These are phyloP conservation scores for Neotropicomus parvogracilis DNA, from an alignment of 1,284 basidiomycete genomes.

Conservation along the genomic window DNA sequence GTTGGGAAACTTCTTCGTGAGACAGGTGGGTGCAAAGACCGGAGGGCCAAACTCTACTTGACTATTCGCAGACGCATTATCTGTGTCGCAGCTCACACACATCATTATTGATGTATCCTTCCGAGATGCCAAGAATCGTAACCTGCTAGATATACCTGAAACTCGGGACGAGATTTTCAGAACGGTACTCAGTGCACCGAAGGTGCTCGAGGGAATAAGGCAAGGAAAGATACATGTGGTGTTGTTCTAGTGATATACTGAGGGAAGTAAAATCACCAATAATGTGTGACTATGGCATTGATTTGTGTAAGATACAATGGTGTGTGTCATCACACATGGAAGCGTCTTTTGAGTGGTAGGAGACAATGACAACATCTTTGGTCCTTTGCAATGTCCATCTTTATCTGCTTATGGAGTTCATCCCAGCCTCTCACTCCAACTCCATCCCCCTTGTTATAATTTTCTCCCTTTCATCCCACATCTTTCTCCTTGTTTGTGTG, in stretches of 20 bases:
- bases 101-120: slow-evolving; percentile 73
- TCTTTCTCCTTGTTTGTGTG: too few relatives aligned
- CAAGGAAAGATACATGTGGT: slow-evolving; percentile 74
- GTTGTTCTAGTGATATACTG: slow-evolving; percentile 61
- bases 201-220: slow-evolving; percentile 58
- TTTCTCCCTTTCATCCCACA: too few relatives aligned
- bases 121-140: slow-evolving; percentile 71
- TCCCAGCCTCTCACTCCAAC: too few relatives aligned
- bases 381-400: too few relatives aligned
- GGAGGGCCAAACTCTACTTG: slow-evolving; percentile 7
- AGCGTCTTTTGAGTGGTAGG: too few relatives aligned
- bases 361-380: too few relatives aligned
- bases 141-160: slow-evolving; percentile 76
- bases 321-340: too few relatives aligned
- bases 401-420: too few relatives aligned
- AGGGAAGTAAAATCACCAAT: too few relatives aligned
- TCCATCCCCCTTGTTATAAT: too few relatives aligned
- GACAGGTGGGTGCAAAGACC: slow-evolving; percentile 49
- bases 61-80: slow-evolving; percentile 55
- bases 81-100: slow-evolving; percentile 70
- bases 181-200: slow-evolving; percentile 60
- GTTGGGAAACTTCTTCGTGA: slow-evolving; percentile 77
- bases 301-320: too few relatives aligned
- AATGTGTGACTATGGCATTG: too few relatives aligned
- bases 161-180: slow-evolving; percentile 78